Conservation (phyloP, 2,329 filamentous ascomycete genomes). For the Beauveria sp. region DNA sequence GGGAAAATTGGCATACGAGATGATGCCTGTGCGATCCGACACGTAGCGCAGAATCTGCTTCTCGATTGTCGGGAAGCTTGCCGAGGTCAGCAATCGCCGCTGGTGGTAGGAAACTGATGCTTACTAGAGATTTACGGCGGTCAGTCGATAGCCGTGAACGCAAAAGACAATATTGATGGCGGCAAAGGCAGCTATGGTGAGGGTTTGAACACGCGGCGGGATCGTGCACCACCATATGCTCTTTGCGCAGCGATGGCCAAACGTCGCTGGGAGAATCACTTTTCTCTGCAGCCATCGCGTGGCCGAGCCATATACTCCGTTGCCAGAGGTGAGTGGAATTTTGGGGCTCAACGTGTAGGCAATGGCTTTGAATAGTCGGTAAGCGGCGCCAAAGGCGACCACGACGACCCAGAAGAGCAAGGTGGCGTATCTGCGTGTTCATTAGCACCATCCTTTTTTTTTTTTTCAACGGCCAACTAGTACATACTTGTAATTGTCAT, state of each 20-base stretch:
- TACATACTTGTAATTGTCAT: conserved; percentile 31
- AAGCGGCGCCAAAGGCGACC: conserved; percentile 27
- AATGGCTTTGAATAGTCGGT: conserved; percentile 20
- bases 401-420: conserved; percentile 34
- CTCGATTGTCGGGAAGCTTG: conserved; percentile 26
- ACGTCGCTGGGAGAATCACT: conserved; percentile 33
- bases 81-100: conserved; percentile 2
- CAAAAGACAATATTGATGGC: conserved; percentile 31
- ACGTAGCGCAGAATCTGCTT: conserved; percentile 44
- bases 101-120: conserved; percentile 7
- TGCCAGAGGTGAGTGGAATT: neutral
- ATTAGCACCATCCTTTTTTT: conserved; percentile 14
- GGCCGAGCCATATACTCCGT: neutral
- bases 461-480: neutral
- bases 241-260: conserved; percentile 35
- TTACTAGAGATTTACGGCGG: conserved; percentile 33
- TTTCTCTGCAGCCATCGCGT: conserved; percentile 26
- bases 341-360: neutral
- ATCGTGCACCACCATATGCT: conserved; percentile 38
- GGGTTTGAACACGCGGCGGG: conserved; percentile 34
- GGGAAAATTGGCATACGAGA: conserved; percentile 57
- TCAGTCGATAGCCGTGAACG: conserved; percentile 29
- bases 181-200: conserved; percentile 31
- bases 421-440: conserved; percentile 20
- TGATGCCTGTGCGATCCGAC: conserved; percentile 55